These are phyloP conservation scores for Venturia effusa DNA, from an alignment of 2,329 filamentous ascomycete species.

Conservation along the genomic window DNA sequence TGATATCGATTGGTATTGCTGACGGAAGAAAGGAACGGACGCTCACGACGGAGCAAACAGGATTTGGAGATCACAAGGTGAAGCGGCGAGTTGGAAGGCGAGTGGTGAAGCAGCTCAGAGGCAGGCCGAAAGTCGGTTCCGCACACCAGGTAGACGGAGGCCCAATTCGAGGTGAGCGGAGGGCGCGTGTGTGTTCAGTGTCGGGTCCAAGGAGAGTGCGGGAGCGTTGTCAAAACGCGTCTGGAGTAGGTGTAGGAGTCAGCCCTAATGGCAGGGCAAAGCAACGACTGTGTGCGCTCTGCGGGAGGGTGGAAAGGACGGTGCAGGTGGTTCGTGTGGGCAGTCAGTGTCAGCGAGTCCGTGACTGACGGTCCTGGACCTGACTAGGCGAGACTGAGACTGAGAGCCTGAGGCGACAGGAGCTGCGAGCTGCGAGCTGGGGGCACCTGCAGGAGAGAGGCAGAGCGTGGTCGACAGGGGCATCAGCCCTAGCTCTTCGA, in stretches of 20 bases:
- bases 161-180: neutral
- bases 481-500: neutral
- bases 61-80: neutral
- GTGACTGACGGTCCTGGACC: neutral
- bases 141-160: neutral
- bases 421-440: neutral
- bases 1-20: neutral
- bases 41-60: neutral
- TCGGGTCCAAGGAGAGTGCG: neutral
- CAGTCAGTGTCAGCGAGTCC: no score
- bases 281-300: neutral
- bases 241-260: neutral
- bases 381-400: no score
- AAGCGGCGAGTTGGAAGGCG: neutral
- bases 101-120: neutral
- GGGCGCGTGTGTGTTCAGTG: neutral
- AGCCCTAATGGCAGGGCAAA: neutral
- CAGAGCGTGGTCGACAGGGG: neutral
- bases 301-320: neutral
- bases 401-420: no score
- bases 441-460: neutral
- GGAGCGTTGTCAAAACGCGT: slow-evolving; percentile 1
- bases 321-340: no score
- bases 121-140: neutral
- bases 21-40: neutral